Percentiles rank a stretch among this genome's conserved stretches.
Conservation (phyloP, 1,284 basidiomycete species). For the Tylopilus sp. region DNA sequence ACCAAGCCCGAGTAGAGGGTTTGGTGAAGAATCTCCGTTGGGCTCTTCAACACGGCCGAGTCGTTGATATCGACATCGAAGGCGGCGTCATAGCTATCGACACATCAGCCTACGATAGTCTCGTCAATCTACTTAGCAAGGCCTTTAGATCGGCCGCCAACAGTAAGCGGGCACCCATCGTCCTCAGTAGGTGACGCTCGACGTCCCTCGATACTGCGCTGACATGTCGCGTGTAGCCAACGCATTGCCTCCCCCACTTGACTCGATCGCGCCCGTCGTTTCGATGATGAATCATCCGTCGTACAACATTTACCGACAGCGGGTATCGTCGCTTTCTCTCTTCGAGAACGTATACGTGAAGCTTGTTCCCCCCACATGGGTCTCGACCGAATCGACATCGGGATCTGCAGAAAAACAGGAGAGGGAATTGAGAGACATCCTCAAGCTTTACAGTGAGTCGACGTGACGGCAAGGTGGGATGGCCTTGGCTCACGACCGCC, state of each 20-base stretch:
- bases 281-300: slow-evolving; percentile 72
- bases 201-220: slow-evolving; percentile 6
- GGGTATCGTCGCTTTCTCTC: slow-evolving; percentile 73
- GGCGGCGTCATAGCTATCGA: slow-evolving; percentile 48
- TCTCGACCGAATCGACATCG: slow-evolving; percentile 26
- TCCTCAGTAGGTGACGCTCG: slow-evolving; percentile 60
- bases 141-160: slow-evolving; percentile 37
- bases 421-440: slow-evolving; percentile 70
- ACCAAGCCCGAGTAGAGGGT: slow-evolving; percentile 13
- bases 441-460: slow-evolving; percentile 86
- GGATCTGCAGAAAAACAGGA: slow-evolving; percentile 37
- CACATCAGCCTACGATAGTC: slow-evolving; percentile 56
- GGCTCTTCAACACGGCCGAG: slow-evolving; percentile 58
- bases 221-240: slow-evolving; percentile 53
- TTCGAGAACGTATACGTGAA: slow-evolving; percentile 73
- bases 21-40: slow-evolving; percentile 47
- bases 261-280: slow-evolving; percentile 65
- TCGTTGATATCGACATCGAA: slow-evolving; percentile 67
- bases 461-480: slow-evolving; percentile 3
- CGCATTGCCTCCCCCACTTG: slow-evolving; percentile 80
- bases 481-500: slow-evolving; percentile 1
- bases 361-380: slow-evolving; percentile 76
- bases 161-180: slow-evolving; percentile 52
- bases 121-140: slow-evolving; percentile 72
- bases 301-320: slow-evolving; percentile 72